Percentiles rank a stretch among this genome's conserved stretches.
phyloP scores from a whole-genome alignment of 768 basidiomycete genomes.

The Serpula lacrymans region DNA sequence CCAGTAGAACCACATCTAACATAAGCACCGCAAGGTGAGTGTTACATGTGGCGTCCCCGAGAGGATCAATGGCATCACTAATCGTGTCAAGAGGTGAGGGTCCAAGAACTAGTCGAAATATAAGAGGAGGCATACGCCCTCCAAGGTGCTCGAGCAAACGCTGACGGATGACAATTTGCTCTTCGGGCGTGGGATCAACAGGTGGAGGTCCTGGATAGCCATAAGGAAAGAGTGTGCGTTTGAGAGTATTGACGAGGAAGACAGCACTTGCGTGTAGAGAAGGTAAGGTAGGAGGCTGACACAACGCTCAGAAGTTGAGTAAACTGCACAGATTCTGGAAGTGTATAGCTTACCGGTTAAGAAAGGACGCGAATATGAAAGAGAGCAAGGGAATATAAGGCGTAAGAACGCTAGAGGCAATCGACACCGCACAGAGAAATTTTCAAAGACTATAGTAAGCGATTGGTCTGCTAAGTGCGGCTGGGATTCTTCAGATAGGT shows the following conservation, averaged over 20 bases:
- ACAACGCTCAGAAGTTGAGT: constrained; percentile 7
- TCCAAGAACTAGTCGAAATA: constrained; percentile 52
- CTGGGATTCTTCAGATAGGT: too few species aligned
- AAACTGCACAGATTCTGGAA: not conserved
- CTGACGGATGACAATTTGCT: constrained; percentile 57
- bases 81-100: constrained; percentile 47
- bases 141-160: constrained; percentile 37
- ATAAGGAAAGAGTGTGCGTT: constrained; percentile 79
- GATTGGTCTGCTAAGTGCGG: too few species aligned
- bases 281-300: constrained; percentile 67
- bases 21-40: constrained; percentile 71
- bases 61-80: constrained; percentile 53
- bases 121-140: constrained; percentile 34
- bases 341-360: constrained; percentile 48
- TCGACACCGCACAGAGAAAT: constrained; percentile 47
- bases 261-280: constrained; percentile 52
- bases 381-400: constrained; percentile 45
- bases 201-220: constrained; percentile 80
- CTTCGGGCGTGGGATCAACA: constrained; percentile 72
- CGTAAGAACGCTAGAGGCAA: constrained; percentile 43
- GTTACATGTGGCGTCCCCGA: constrained; percentile 68
- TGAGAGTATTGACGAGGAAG: constrained; percentile 53
- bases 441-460: constrained; percentile 45
- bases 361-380: constrained; percentile 46
- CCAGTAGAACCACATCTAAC: constrained; percentile 67